These are phyloP conservation scores for Zygoascus bituminiphila DNA, from an alignment of 805 yeast species.

Conservation along the genomic window DNA sequence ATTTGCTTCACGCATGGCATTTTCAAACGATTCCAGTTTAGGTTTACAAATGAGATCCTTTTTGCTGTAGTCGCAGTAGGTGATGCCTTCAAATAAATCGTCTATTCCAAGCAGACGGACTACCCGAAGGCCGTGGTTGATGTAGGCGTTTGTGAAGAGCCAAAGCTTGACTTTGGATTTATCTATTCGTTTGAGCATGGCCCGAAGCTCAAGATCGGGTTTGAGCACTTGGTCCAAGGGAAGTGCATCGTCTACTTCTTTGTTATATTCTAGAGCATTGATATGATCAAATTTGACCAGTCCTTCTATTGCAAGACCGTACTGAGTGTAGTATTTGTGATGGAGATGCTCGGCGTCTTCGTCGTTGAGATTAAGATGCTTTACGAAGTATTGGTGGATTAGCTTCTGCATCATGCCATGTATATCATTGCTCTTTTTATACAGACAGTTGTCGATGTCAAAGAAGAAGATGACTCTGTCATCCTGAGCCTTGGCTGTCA, in stretches of 20 bases:
- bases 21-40: constrained; percentile 57
- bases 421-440: constrained; percentile 62
- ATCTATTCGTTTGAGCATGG: constrained; percentile 29
- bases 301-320: constrained; percentile 92
- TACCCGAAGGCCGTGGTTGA: constrained; percentile 79
- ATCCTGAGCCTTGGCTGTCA: background rate
- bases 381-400: constrained; percentile 74
- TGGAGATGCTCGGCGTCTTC: constrained; percentile 71
- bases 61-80: constrained; percentile 76
- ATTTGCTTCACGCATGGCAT: constrained; percentile 51
- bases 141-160: constrained; percentile 93
- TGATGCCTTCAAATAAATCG: constrained; percentile 89
- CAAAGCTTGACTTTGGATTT: constrained; percentile 63
- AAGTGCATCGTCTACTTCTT: constrained; percentile 82
- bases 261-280: constrained; percentile 82
- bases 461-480: constrained; percentile 49
- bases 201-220: constrained; percentile 37
- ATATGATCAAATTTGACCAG: constrained; percentile 55
- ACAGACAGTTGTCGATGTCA: constrained; percentile 91
- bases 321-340: constrained; percentile 66
- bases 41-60: constrained; percentile 78
- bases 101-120: constrained; percentile 75
- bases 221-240: constrained; percentile 72
- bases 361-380: constrained; percentile 49
- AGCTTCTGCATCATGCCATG: constrained; percentile 83